A percentile compares a stretch with the other conserved stretches of the same genome.
phyloP scores from a whole-genome alignment of 2,329 filamentous ascomycete genomes.

The Diatrype stigma region DNA sequence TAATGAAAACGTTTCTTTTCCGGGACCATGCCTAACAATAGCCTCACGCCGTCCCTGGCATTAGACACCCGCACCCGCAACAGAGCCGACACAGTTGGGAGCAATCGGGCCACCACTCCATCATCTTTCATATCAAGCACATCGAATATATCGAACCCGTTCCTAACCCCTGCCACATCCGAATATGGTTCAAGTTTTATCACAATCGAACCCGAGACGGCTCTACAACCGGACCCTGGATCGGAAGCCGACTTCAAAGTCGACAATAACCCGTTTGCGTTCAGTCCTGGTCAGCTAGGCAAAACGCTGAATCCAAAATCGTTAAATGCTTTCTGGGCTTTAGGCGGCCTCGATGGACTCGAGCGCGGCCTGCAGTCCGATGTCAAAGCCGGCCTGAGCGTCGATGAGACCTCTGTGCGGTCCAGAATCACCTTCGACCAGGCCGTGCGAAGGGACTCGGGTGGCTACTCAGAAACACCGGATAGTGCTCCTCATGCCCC shows the following conservation, averaged over 20 bases:
- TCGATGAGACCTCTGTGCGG: slow-evolving; percentile 54
- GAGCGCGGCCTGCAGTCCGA: slow-evolving; percentile 67
- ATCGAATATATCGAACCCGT: slow-evolving; percentile 29
- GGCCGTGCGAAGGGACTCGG: slow-evolving; percentile 18
- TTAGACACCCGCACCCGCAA: slow-evolving; percentile 23
- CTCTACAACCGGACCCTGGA: slow-evolving; percentile 64
- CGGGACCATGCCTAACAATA: slow-evolving; percentile 4
- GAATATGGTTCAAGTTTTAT: slow-evolving; percentile 26
- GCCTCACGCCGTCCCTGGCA: slow-evolving; percentile 22
- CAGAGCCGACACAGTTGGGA: slow-evolving; percentile 24
- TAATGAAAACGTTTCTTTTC: neutral
- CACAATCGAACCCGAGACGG: slow-evolving; percentile 35
- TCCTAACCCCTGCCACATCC: slow-evolving; percentile 25
- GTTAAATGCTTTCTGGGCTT: slow-evolving; percentile 62
- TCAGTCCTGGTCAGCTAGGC: slow-evolving; percentile 67
- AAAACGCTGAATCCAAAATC: slow-evolving; percentile 75
- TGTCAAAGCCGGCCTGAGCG: slow-evolving; percentile 58
- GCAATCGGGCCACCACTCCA: slow-evolving; percentile 21
- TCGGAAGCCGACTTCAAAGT: slow-evolving; percentile 66
- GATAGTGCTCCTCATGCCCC: slow-evolving; percentile 3
- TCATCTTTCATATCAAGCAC: slow-evolving; percentile 26
- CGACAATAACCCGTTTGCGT: slow-evolving; percentile 68
- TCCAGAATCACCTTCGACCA: slow-evolving; percentile 27
- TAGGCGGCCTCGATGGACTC: slow-evolving; percentile 66
- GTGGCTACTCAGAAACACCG: slow-evolving; percentile 14